Percentiles rank a stretch among this genome's conserved stretches.
Evolutionary conservation across 106 monocot genomes (phyloP).

Genomic region (Agapanthus africanus): DNA sequence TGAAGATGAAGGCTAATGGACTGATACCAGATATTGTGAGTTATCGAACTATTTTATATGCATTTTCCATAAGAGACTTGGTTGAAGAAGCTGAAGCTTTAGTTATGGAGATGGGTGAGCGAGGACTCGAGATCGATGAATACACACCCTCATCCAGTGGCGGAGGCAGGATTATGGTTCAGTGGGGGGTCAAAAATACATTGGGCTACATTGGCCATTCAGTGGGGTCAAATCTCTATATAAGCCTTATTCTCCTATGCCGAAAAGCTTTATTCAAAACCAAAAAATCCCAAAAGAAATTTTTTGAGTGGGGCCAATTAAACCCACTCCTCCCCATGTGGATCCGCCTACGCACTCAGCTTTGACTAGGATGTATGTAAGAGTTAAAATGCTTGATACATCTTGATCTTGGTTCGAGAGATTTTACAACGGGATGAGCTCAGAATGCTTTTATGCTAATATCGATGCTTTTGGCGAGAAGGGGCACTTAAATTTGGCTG

Average conservation of each 20-base stretch:
- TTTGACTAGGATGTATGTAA: conserved; percentile 80
- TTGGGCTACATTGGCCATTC: too few relatives aligned
- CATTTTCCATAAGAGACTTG: conserved; percentile 70
- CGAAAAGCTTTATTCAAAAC: too few relatives aligned
- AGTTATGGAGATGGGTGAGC: conserved; percentile 58
- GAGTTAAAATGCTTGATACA: conserved; percentile 36
- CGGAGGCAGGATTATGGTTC: too few relatives aligned
- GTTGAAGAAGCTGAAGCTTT: conserved; percentile 63
- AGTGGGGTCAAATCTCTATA: too few relatives aligned
- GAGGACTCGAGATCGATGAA: conserved; percentile 71
- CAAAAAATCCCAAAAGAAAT: too few relatives aligned
- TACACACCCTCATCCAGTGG: too few relatives aligned
- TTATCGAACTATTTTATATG: conserved; percentile 83
- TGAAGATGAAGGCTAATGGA: conserved; percentile 55
- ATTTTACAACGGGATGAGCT: conserved; percentile 54
- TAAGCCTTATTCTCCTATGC: too few relatives aligned
- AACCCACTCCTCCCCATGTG: too few relatives aligned
- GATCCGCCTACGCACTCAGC: conserved; percentile 84
- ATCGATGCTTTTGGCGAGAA: conserved; percentile 87
- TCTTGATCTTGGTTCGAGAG: conserved; percentile 86
- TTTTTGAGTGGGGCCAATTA: too few relatives aligned
- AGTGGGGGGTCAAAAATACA: too few relatives aligned
- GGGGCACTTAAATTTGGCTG: conserved; percentile 46
- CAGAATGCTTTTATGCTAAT: conserved; percentile 83
- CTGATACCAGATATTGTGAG: conserved; percentile 68